Evolutionary conservation across 768 basidiomycete genomes (phyloP), one percentile per base, ranked within the genome.

Genomic region (Collybia mongolica): DNA sequence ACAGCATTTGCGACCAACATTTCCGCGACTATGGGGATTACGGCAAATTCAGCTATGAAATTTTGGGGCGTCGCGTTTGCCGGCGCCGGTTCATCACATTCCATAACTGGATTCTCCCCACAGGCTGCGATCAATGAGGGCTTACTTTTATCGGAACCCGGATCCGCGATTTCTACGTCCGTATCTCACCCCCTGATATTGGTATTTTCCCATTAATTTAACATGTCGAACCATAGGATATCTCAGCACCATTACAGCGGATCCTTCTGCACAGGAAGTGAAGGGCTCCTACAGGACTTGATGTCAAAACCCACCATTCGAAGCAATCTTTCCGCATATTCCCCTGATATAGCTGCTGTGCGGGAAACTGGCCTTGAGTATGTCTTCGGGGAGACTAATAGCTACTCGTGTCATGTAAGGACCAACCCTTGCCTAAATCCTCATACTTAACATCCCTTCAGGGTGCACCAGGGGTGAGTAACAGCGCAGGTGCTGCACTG

Each of bases 401-500:
- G 80, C 57, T 74, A 73, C 60, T 65, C 69, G 20, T 74, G 75
- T 46, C 72, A 72, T 60, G 75, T 70, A 9, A 61, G 46, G 68
- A 20, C 18, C 4, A 11, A 36, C 28, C 24, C 41, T 22, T 20
- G 29, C 7, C 6, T 5, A 19, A 14, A 17, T 39, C 9, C 23
- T 19, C 15, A 26, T 40, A 43, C 11, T 47, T 14, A 39, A 54
- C 19, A n/a, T 8, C 6, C 4, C 23, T 12, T 6, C 37, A 76
- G 69, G 75, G 78, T 40, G 72, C 76, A 14, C 71, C 77, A 39
- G 80, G 80, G 2, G 84, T 84, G 8, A 84, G 82, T 60, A 84
- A 88, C 59, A 80, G 79, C 1, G 85, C 80, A n/a, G 87, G 85
- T 12, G 84, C 84, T 0, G 81, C 83, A 15, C 63, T 88, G 17